Conservation (phyloP, 139 green algal genomes). For the Gonium pectorale region DNA sequence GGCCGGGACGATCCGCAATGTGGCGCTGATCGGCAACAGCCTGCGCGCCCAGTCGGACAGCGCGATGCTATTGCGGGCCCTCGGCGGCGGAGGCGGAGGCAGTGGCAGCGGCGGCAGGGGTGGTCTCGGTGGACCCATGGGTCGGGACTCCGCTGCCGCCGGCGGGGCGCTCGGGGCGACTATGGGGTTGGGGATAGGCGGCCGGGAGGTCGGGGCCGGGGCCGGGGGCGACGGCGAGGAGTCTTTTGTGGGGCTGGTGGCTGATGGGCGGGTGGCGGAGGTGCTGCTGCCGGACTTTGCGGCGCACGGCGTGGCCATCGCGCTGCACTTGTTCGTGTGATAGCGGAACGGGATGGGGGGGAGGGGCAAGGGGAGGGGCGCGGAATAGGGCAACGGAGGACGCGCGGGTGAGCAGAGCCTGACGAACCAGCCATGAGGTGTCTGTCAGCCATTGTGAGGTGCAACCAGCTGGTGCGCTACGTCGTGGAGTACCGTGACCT, state of each 20-base stretch:
- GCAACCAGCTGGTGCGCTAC: too few species aligned
- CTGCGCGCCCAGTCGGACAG: slow-evolving; percentile 13
- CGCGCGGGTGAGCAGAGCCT: too few species aligned
- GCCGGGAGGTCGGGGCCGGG: background rate
- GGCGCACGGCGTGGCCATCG: slow-evolving; percentile 39
- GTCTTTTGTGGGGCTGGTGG: slow-evolving; percentile 28
- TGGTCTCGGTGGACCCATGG: too few species aligned
- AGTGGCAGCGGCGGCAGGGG: background rate
- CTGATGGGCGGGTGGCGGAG: slow-evolving; percentile 26
- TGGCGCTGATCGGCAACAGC: slow-evolving; percentile 46
- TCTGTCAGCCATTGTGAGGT: too few species aligned
- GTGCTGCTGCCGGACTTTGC: slow-evolving; percentile 44
- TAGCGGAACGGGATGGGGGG: too few species aligned
- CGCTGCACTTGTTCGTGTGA: slow-evolving; percentile 43
- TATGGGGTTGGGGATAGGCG: background rate
- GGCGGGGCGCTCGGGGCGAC: background rate
- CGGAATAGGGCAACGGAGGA: background rate
- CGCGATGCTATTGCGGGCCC: slow-evolving; percentile 17
- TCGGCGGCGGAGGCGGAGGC: slow-evolving; percentile 17
- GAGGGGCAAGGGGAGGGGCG: too few species aligned
- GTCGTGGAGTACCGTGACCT: too few species aligned
- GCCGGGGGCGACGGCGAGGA: background rate
- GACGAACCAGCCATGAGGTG: too few species aligned
- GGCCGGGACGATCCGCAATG: slow-evolving; percentile 16
- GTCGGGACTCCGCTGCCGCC: too few species aligned